phyloP scores from a whole-genome alignment of 805 yeast species.

The Tetrapisispora taiwanensis region DNA sequence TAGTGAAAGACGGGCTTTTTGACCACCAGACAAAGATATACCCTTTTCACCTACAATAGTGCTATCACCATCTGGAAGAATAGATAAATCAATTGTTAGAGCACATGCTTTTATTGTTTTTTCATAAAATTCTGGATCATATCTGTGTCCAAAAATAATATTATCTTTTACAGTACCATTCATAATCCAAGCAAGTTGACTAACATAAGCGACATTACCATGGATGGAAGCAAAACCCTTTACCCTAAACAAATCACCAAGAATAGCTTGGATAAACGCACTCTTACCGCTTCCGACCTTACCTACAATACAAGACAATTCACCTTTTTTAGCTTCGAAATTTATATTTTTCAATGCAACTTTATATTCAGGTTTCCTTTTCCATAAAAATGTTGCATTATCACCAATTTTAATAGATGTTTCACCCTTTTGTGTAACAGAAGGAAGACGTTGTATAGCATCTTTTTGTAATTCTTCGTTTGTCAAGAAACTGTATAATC shows the following conservation, averaged over 20 bases:
- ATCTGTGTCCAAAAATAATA: slow-evolving; percentile 79
- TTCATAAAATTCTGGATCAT: slow-evolving; percentile 71
- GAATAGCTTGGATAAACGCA: slow-evolving; percentile 63
- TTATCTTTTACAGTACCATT: slow-evolving; percentile 89
- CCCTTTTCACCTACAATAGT: slow-evolving; percentile 97
- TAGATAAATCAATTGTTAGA: slow-evolving; percentile 61
- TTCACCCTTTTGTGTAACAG: slow-evolving; percentile 50
- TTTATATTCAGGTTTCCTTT: slow-evolving; percentile 58
- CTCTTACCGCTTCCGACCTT: slow-evolving; percentile 88
- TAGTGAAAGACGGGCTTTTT: slow-evolving; percentile 86
- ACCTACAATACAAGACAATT: slow-evolving; percentile 78
- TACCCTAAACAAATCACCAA: slow-evolving; percentile 74
- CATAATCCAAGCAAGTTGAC: slow-evolving; percentile 96
- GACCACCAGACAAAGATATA: slow-evolving; percentile 93
- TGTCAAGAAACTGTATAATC: slow-evolving; percentile 65
- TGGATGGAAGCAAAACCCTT: slow-evolving; percentile 61
- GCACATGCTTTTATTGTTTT: slow-evolving; percentile 85
- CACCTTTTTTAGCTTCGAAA: slow-evolving; percentile 60
- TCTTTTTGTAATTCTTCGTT: slow-evolving; percentile 76
- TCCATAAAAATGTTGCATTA: slow-evolving; percentile 70
- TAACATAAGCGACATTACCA: slow-evolving; percentile 80
- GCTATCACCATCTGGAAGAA: slow-evolving; percentile 78
- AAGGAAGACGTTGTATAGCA: slow-evolving; percentile 40
- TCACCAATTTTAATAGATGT: slow-evolving; percentile 47
- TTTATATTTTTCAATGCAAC: slow-evolving; percentile 56